Conservation (phyloP, 352 stramenopile species). For the Phytophthora aleatoria region DNA sequence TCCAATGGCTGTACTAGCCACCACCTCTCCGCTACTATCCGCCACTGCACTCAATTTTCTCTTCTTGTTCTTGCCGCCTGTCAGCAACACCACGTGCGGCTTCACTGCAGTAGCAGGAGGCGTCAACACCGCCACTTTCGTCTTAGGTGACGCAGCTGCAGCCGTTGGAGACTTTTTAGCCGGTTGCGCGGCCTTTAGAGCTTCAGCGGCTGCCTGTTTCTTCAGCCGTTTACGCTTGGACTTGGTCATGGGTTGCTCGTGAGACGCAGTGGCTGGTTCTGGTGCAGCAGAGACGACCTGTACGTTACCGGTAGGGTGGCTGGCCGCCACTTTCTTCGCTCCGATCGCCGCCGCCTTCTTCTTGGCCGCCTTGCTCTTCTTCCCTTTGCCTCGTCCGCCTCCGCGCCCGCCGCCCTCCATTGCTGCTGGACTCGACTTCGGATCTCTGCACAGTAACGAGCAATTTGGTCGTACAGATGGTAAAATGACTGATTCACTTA, state of each 20-base stretch:
- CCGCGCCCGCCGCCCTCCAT: constrained; percentile 32
- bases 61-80: constrained; percentile 31
- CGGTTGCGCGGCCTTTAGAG: constrained; percentile 4
- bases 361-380: constrained; percentile 33
- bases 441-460: background rate
- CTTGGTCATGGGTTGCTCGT: constrained; percentile 26
- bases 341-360: constrained; percentile 21
- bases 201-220: constrained; percentile 14
- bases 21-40: background rate
- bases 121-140: constrained; percentile 16
- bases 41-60: constrained; percentile 12
- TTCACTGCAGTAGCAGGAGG: constrained; percentile 9
- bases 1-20: background rate
- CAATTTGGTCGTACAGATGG: no score
- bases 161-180: constrained; percentile 8
- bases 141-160: constrained; percentile 3
- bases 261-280: background rate
- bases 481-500: background rate
- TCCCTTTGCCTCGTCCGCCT: constrained; percentile 35
- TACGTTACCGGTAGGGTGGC: constrained; percentile 2
- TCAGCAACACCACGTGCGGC: constrained; percentile 29
- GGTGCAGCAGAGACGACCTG: constrained; percentile 17
- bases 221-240: constrained; percentile 39
- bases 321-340: constrained; percentile 23
- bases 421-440: background rate